phyloP scores from a whole-genome alignment of 2,329 filamentous ascomycete species.

The Cercospora sp. region DNA sequence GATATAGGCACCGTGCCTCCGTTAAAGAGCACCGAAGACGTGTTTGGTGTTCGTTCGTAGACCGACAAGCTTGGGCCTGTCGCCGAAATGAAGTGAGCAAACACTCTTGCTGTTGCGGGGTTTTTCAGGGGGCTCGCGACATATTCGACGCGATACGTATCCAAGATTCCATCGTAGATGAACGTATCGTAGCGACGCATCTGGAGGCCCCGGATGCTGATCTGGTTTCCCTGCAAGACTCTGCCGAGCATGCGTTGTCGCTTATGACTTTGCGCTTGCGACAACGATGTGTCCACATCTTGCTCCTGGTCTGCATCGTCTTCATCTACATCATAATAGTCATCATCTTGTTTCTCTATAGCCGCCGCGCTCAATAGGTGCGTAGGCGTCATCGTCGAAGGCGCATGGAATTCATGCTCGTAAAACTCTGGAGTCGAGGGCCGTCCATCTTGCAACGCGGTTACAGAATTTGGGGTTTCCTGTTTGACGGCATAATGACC shows the following conservation, averaged over 20 bases:
- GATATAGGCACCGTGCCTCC: slow-evolving; percentile 62
- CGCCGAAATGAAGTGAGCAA: slow-evolving; percentile 88
- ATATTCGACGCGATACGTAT: slow-evolving; percentile 49
- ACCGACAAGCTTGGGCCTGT: slow-evolving; percentile 84
- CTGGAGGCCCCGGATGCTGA: slow-evolving; percentile 31
- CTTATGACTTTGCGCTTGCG: slow-evolving; percentile 20
- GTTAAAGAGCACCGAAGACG: slow-evolving; percentile 66
- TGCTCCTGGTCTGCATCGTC: slow-evolving; percentile 52
- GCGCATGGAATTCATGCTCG: slow-evolving; percentile 29
- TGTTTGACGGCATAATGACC: background rate
- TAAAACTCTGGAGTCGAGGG: slow-evolving; percentile 29
- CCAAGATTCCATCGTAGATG: slow-evolving; percentile 49
- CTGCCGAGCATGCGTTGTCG: slow-evolving; percentile 29
- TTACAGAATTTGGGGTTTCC: background rate
- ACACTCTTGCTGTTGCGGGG: slow-evolving; percentile 75
- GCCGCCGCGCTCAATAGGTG: slow-evolving; percentile 41
- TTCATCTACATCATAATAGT: slow-evolving; percentile 52
- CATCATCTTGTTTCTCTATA: slow-evolving; percentile 50
- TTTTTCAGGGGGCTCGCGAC: slow-evolving; percentile 70
- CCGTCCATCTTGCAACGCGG: background rate
- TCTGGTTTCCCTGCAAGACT: slow-evolving; percentile 35
- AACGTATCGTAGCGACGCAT: slow-evolving; percentile 49
- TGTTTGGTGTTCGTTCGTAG: slow-evolving; percentile 78
- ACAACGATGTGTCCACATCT: slow-evolving; percentile 30
- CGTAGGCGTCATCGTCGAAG: slow-evolving; percentile 26